Conservation (phyloP, 2,329 filamentous ascomycete genomes). For the Exophiala lecanii-corni region DNA sequence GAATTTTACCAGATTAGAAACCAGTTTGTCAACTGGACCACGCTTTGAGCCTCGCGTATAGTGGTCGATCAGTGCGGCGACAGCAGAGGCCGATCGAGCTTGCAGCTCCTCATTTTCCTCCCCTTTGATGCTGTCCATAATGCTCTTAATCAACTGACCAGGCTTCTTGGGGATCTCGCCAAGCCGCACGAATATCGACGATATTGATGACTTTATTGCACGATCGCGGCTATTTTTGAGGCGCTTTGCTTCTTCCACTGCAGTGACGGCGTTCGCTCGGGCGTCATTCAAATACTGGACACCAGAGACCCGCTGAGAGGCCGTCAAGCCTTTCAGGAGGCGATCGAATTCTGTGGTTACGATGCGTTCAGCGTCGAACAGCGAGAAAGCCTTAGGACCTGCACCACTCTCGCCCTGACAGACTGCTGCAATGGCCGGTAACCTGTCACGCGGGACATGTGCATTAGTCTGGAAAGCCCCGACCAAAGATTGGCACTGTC, state of each 20-base stretch:
- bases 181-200: conserved; percentile 84
- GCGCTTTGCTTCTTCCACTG: conserved; percentile 73
- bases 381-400: conserved; percentile 86
- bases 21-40: conserved; percentile 90
- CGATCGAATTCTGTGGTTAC: conserved; percentile 79
- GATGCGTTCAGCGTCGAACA: conserved; percentile 82
- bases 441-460: conserved; percentile 67
- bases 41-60: conserved; percentile 76
- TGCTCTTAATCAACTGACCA: conserved; percentile 83
- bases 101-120: conserved; percentile 91
- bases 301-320: conserved; percentile 80
- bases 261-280: conserved; percentile 61
- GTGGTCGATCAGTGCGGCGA: conserved; percentile 78
- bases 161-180: conserved; percentile 87
- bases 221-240: conserved; percentile 79
- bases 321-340: conserved; percentile 81
- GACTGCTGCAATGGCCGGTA: conserved; percentile 80
- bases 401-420: conserved; percentile 92
- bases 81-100: conserved; percentile 75
- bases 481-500: conserved; percentile 84
- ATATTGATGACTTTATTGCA: conserved; percentile 79
- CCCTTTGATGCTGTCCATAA: conserved; percentile 97
- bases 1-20: conserved; percentile 93
- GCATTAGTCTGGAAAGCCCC: conserved; percentile 89
- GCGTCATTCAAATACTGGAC: conserved; percentile 74